Evolutionary conservation across 2,329 filamentous ascomycete species (phyloP), one percentile per base, ranked within the genome.

Genomic region (Penicillium palitans): DNA sequence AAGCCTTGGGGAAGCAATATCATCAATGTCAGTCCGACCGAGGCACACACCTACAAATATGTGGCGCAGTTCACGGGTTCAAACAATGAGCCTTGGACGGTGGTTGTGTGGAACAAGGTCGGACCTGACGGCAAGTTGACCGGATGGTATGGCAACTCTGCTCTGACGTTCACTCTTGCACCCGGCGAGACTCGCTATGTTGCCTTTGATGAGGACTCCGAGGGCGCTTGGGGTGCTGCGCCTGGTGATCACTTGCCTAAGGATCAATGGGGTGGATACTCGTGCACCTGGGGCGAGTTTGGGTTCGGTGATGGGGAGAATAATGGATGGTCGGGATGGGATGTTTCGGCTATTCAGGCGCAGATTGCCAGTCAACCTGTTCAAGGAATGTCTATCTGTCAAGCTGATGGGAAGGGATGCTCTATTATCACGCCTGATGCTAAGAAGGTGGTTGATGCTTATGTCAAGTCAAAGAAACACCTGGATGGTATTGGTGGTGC

Each of bases 1-100:
- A 63, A 47, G n/a, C 75, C 75, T 2, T 76, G 73, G 68, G 74
- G 76, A 45, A 74, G 72, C 70, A 76, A 77, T 66, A 74, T 76
- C 55, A 72, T 77, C 52, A 59, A 70, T 44, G 68, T 79, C 49
- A 63, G 68, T 56, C 62, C 70, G 27, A 50, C 57, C 27, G 59
- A 70, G 3, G 72, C 72, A 7, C 55, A 60, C n/a, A 42, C 53
- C 0, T 76, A 76, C 68, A 72, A 76, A 50, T 76, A 77, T 59
- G 74, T 76, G 9, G 69, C 66, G 2, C 61, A 70, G 46, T 66
- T 77, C 57, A 66, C 49, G 10, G 74, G 74, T 17, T 48, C 65
- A 41, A 70, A 74, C 54, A 63, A 58, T 4, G 58, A 72, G 25
- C 57, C 68, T 25, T 76, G 72, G 71, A 71, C 64, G 4, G 71